Base-by-base conservation (phyloP, 768 basidiomycete genomes). In the Serendipita indica region DNA sequence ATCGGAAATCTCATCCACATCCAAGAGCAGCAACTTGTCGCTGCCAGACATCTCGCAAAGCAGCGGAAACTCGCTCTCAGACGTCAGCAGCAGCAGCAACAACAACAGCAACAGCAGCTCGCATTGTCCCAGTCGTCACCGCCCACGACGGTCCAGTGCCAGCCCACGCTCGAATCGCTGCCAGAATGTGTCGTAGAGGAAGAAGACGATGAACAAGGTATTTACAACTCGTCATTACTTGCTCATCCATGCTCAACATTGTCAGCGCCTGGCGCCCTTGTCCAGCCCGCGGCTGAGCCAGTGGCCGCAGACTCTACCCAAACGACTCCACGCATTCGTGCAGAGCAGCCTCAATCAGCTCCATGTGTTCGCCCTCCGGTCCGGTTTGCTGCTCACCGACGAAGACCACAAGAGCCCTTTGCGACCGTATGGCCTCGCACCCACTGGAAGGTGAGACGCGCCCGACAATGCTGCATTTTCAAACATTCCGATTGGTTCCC, bases 41-140 rank as follows among this genome's bases (percentile, higher is more conserved):
- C 49, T 25, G 49, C 49, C n/a, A 54, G 32, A 18, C 49, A 54
- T 25, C 49, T 54, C 49, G 49, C 49, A 20, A 54, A 30, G 49
- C 49, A 54, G 32, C 49, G 49, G 4, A 54, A 54, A 30, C n/a
- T 25, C 49, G 30, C 20, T 18, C 22, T 30, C 22, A 18, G n/a
- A 20, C 49, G 25, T 7, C 20, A n/a, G n/a, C 49, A 54, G 32
- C 49, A 27, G 30, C 49, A 54, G n/a, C 30, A n/a, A 54, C 49
- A 54, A 54, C 49, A 33, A 27, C 35, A 37, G n/a, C 35, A 37
- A n/a, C 35, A 10, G 35, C 10, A n/a, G n/a, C n/a, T n/a, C n/a
- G n/a, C n/a, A n/a, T n/a, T n/a, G n/a, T n/a, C n/a, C n/a, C n/a
- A n/a, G n/a, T n/a, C n/a, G n/a, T n/a, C n/a, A n/a, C n/a, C n/a